Conservation (phyloP, 1,284 basidiomycete species). For the Porphyrellus sp. region DNA sequence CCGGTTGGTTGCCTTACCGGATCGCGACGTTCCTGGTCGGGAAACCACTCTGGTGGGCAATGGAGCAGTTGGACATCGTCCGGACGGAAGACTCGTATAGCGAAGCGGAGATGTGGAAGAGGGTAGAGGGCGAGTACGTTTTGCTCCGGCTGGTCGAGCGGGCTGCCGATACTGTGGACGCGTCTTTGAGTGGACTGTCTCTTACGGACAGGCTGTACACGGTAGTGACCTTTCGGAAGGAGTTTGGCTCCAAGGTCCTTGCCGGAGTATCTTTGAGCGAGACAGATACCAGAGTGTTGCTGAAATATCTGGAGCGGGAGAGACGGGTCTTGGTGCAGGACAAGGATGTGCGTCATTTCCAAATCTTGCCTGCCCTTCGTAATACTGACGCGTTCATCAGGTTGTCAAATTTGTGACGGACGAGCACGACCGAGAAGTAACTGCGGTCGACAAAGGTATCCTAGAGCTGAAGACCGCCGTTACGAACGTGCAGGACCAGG, state of each 20-base stretch:
- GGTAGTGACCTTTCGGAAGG: slow-evolving; percentile 56
- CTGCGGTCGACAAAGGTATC: slow-evolving; percentile 69
- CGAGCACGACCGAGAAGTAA: slow-evolving; percentile 49
- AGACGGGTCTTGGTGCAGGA: slow-evolving; percentile 58
- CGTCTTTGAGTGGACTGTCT: slow-evolving; percentile 50
- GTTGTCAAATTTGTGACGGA: slow-evolving; percentile 70
- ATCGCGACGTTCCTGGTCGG: slow-evolving; percentile 71
- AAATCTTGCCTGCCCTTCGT: not conserved
- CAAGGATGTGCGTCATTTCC: slow-evolving; percentile 52
- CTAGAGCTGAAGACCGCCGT: slow-evolving; percentile 72
- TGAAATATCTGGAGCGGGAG: slow-evolving; percentile 81
- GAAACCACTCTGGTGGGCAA: slow-evolving; percentile 82
- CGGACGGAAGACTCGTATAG: slow-evolving; percentile 55
- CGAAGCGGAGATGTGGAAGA: slow-evolving; percentile 64
- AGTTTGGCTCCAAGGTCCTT: slow-evolving; percentile 51
- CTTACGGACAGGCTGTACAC: slow-evolving; percentile 66
- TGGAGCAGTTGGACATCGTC: slow-evolving; percentile 74
- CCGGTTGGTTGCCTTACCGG: slow-evolving; percentile 64
- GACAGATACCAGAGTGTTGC: slow-evolving; percentile 64
- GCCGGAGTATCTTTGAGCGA: slow-evolving; percentile 49
- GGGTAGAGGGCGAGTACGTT: slow-evolving; percentile 72
- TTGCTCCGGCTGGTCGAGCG: slow-evolving; percentile 61
- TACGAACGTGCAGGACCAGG: slow-evolving; percentile 59
- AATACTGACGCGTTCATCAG: slow-evolving; percentile 37
- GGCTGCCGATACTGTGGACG: slow-evolving; percentile 60